Base-by-base conservation (phyloP, 1,284 basidiomycete genomes). In the Athelia psychrophila region DNA sequence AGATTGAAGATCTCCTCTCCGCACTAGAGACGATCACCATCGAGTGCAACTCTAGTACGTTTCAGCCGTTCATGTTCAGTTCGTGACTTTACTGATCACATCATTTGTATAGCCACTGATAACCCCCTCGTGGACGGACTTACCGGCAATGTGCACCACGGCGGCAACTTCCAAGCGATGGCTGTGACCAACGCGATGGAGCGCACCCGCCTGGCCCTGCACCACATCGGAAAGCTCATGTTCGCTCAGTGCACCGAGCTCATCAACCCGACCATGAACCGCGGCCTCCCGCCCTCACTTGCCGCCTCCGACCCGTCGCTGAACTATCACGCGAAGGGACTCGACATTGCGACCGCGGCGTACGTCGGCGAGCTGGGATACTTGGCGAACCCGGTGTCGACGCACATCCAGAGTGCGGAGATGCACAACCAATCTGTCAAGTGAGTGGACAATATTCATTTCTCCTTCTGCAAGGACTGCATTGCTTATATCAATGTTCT, bases 141-240 rank as follows among this genome's bases (percentile, higher is more conserved):
- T 54, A 83, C 80, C 18, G 84, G 83, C 6, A 70, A 77, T 42
- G 77, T 91, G 6, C 88, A 91, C 65, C 86, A 93, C 58, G 91
- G 91, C 18, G 92, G 92, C 10, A 93, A 93, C 64, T 93, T 94
- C 78, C 90, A 92, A 66, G 91, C 89, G 1, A 90, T 93, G 83
- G 78, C 90, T 1, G 81, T 95, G 50, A 91, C 91, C 6, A 92
- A 91, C 53, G 86, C 87, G 4, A 93, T 94, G 86, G 93, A 95
- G 67, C 91, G 92, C 67, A 88, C 89, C 4, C 85, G 92, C 18
- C 80, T 94, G 38, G 79, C 87, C 2, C 73, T 95, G 25, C 83
- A 91, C 58, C 89, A 92, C 60, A 79, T 94, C 51, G 93, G 91
- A 54, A 91, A 92, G 68, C 71, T 95, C 47, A 72, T 91, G 53